Base-by-base conservation (phyloP, 306 rosid genomes). In the Trifolium dubium region DNA sequence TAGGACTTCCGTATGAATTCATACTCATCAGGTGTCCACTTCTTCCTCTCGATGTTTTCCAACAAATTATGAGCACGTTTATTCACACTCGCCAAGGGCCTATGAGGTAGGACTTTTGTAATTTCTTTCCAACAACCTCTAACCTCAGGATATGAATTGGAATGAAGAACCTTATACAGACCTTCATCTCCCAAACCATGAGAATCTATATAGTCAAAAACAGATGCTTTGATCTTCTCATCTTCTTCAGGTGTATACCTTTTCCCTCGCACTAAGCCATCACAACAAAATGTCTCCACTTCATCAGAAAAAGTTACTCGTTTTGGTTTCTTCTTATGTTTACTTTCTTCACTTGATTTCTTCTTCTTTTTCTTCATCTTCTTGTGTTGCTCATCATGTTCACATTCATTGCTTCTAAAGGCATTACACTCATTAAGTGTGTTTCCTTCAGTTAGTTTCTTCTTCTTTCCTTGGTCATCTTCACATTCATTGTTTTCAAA, bases 51-150 rank as follows among this genome's bases (percentile, higher is more conserved):
- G 0, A 1, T 10, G 49, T 85, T 87, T 81, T 87, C 88, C 12
- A 88, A 86, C 81, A 92, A 62, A 35, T 65, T 17, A 79, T 90
- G 96, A 72, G 84, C 98, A 39, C 96, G 89, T 43, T 30, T 2
- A 77, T 84, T 85, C 40, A 92, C 67, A 6, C 89, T 83, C 0
- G 0, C 0, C 0, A 0, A 0, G 13, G 89, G 92, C 82, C 98
- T 88, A 31, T 81, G 37, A 23, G 93, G 91, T 80, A 92, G 61
- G 77, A 83, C 77, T 69, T 13, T 19, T 31, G 56, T 83, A 41
- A 92, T 88, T 72, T 85, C 85, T 73, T 81, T 85, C 98, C 98
- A 92, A 77, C 96, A 92, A 66, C 58, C 32, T 83, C 17, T 85
- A 43, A 82, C 0, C 58, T 86, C 58, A 2, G 31, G 87, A 64